Evolutionary conservation across 495 filamentous ascomycete species (phyloP), one percentile per base, ranked within the genome.

Genomic region (Mycothermus thermophilus): DNA sequence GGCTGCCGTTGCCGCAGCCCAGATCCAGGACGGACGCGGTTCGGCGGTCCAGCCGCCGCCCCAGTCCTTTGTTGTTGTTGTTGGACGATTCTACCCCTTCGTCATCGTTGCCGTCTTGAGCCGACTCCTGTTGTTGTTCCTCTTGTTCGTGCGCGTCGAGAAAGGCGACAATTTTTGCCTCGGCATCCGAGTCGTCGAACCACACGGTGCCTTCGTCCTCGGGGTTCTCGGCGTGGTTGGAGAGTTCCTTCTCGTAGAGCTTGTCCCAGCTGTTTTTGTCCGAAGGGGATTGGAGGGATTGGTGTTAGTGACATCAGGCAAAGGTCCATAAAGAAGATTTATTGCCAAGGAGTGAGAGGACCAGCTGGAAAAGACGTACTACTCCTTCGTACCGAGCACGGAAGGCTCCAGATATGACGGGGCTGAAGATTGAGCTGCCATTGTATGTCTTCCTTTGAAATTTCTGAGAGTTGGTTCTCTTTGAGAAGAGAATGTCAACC

Each of bases 1-100:
- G 69, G 47, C 84, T 80, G 1, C 90, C 90, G 59, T 95, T 97
- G 0, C 90, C 90, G 0, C 84, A 94, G 1, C 90, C 90, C 0
- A 96, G 49, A 44, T 77, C 73, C 0, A 95, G 66, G 32, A 93
- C 74, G 2, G 59, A 21, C 10, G 52, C 40, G 5, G 38, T 25
- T 5, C 30, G 30, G 10, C 37, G 27, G 23, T 47, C 20, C 15
- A 53, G 28, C 14, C n/a, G n/a, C n/a, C n/a, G n/a, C n/a, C n/a
- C n/a, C n/a, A n/a, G n/a, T n/a, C n/a, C n/a, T n/a, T n/a, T n/a
- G n/a, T n/a, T n/a, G n/a, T n/a, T n/a, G n/a, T n/a, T n/a, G 11
- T 25, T 25, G 22, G 11, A 6, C 6, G 22, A 6, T 25, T 25
- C 22, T 6, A 25, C 11, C 6, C 39, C 25, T 9, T 26, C 17